Conservation (phyloP, 2,329 filamentous ascomycete species). For the Blastomyces percursus region DNA sequence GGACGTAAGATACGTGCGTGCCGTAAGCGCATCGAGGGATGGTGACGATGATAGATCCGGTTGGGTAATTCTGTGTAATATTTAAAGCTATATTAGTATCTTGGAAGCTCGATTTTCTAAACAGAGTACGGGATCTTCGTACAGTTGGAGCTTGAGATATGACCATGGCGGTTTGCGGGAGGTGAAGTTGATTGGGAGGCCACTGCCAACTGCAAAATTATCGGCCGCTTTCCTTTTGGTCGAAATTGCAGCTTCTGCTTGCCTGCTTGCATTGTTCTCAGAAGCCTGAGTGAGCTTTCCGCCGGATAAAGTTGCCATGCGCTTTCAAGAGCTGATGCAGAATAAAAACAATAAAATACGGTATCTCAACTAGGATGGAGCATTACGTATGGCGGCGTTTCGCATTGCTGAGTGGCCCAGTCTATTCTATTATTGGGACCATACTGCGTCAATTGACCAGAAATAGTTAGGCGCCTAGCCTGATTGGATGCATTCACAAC, state of each 20-base stretch:
- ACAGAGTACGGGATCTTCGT: conserved; percentile 9
- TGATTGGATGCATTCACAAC: too few species aligned
- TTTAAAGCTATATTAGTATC: conserved; percentile 3
- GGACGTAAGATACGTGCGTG: conserved; percentile 35
- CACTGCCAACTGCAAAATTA: background rate
- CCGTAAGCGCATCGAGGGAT: conserved; percentile 37
- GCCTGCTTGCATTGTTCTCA: background rate
- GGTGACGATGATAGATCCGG: conserved; percentile 2
- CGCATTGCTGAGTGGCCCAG: too few species aligned
- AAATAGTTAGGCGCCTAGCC: too few species aligned
- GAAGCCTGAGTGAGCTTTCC: background rate
- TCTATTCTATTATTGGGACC: too few species aligned
- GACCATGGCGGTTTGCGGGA: conserved; percentile 35
- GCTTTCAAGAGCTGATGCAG: background rate
- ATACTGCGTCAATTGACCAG: too few species aligned
- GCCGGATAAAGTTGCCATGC: background rate
- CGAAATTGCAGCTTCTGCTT: background rate
- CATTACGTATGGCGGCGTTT: too few species aligned
- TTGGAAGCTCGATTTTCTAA: background rate
- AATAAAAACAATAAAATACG: background rate
- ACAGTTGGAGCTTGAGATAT: conserved; percentile 35
- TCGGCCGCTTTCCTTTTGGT: conserved; percentile 4
- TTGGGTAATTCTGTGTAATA: conserved; percentile 13
- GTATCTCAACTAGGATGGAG: background rate
- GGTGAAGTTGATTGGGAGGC: conserved; percentile 22